These are phyloP conservation scores for Pestalotiopsis sp. DNA, from an alignment of 2,329 filamentous ascomycete species.

Conservation along the genomic window DNA sequence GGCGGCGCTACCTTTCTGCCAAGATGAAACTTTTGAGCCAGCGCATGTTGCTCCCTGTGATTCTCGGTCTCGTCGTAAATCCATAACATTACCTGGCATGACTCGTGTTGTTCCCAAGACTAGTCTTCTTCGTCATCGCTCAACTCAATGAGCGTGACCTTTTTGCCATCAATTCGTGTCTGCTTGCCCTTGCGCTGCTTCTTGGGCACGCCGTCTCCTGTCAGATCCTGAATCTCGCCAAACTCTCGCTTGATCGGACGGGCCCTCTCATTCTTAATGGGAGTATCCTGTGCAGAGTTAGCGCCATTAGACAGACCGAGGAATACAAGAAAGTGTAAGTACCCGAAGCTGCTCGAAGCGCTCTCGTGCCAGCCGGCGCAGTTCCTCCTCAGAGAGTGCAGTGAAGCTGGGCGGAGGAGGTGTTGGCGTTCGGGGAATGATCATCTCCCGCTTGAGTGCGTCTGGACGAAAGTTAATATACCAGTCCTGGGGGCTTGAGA, in stretches of 20 bases:
- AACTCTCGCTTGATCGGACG: constrained; percentile 29
- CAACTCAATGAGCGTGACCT: constrained; percentile 24
- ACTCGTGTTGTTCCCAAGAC: background rate
- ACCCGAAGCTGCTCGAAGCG: constrained; percentile 30
- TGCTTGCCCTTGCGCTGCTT: constrained; percentile 17
- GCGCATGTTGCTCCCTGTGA: no score
- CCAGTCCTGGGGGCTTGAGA: background rate
- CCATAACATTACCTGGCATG: background rate
- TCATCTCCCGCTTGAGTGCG: constrained; percentile 31
- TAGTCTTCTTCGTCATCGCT: constrained; percentile 15
- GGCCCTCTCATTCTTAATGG: constrained; percentile 19
- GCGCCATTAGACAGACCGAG: background rate
- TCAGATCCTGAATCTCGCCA: constrained; percentile 29
- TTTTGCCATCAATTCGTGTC: constrained; percentile 14
- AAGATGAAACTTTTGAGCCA: no score
- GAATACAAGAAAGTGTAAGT: background rate
- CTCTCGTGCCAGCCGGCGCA: constrained; percentile 32
- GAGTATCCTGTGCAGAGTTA: constrained; percentile 11
- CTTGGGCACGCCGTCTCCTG: constrained; percentile 15
- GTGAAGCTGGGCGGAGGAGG: constrained; percentile 20
- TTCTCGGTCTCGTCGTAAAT: background rate
- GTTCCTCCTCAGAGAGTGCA: constrained; percentile 26
- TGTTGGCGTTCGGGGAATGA: constrained; percentile 31
- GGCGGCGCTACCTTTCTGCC: no score
- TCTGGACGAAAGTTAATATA: constrained; percentile 23